These are phyloP conservation scores for Castanopsis chinensis DNA, from an alignment of 306 rosid genomes.

Conservation along the genomic window DNA sequence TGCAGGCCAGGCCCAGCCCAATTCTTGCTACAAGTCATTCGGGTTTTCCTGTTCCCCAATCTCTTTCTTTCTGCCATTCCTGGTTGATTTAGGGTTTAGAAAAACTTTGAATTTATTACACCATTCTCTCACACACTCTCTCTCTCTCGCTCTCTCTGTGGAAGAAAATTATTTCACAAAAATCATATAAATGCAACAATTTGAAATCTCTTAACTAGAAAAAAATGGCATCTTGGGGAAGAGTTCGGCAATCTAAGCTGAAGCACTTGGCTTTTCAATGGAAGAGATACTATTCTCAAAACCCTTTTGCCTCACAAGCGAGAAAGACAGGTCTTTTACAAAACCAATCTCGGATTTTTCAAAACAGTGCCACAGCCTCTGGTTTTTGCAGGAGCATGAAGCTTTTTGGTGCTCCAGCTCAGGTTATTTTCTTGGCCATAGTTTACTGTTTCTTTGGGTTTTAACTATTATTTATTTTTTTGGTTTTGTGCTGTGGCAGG, in stretches of 20 bases:
- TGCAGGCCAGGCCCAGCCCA: not conserved
- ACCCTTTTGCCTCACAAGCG: slow-evolving; percentile 21
- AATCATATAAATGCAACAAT: not conserved
- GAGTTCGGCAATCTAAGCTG: slow-evolving; percentile 51
- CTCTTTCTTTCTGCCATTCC: not conserved
- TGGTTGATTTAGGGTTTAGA: too few species aligned
- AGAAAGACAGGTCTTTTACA: slow-evolving; percentile 20
- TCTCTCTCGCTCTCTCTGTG: too few species aligned
- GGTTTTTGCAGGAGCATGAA: slow-evolving; percentile 36
- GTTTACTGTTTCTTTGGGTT: not conserved
- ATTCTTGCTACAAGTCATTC: too few species aligned
- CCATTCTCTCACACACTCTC: too few species aligned
- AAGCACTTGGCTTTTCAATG: slow-evolving; percentile 29
- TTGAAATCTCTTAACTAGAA: not conserved
- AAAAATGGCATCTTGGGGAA: slow-evolving; percentile 54
- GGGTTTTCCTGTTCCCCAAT: not conserved
- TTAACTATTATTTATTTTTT: not conserved
- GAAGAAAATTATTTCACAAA: not conserved
- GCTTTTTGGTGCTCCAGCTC: slow-evolving; percentile 63
- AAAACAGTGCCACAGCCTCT: slow-evolving; percentile 18
- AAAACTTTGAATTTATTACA: not conserved
- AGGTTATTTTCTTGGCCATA: slow-evolving; percentile 33
- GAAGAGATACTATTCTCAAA: slow-evolving; percentile 32
- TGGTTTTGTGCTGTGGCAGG: slow-evolving; percentile 27
- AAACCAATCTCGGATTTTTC: slow-evolving; percentile 22